A percentile compares a stretch with the other conserved stretches of the same genome.
Conservation (phyloP, 768 basidiomycete species). For the Boletus tomentosulus region DNA sequence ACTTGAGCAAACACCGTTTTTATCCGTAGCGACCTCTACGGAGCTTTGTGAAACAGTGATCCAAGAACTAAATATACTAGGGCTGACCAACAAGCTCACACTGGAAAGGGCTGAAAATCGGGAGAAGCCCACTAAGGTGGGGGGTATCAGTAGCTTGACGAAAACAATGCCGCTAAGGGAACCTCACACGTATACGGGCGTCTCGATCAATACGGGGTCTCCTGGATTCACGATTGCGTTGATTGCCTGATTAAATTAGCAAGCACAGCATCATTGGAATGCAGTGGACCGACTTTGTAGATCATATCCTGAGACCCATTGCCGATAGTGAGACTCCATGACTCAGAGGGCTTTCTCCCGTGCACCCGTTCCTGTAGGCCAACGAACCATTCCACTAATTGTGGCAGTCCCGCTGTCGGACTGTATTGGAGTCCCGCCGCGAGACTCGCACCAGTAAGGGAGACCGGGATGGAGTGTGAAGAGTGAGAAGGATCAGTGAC, state of each 20-base stretch:
- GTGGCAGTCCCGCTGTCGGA: constrained; percentile 62
- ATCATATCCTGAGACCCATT: constrained; percentile 87
- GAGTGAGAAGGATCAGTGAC: constrained; percentile 48
- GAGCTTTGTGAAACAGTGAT: constrained; percentile 1
- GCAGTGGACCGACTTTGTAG: constrained; percentile 55
- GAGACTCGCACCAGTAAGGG: constrained; percentile 56
- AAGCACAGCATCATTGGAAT: not conserved
- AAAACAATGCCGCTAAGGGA: constrained; percentile 7
- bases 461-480: constrained; percentile 43
- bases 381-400: constrained; percentile 61
- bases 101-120: constrained; percentile 51
- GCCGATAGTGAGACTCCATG: constrained; percentile 77
- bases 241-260: constrained; percentile 50
- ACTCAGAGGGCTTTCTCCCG: constrained; percentile 52
- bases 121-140: constrained; percentile 53
- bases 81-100: constrained; percentile 57
- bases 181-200: constrained; percentile 70
- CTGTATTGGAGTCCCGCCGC: constrained; percentile 72
- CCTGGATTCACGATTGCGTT: constrained; percentile 71
- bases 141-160: constrained; percentile 4
- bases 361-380: constrained; percentile 71
- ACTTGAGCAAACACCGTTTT: constrained; percentile 58
- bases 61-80: not conserved
- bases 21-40: constrained; percentile 75
- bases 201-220: constrained; percentile 78